These are phyloP conservation scores for Fusarium haematococcum DNA, from an alignment of 2,329 filamentous ascomycete species.

Conservation along the genomic window DNA sequence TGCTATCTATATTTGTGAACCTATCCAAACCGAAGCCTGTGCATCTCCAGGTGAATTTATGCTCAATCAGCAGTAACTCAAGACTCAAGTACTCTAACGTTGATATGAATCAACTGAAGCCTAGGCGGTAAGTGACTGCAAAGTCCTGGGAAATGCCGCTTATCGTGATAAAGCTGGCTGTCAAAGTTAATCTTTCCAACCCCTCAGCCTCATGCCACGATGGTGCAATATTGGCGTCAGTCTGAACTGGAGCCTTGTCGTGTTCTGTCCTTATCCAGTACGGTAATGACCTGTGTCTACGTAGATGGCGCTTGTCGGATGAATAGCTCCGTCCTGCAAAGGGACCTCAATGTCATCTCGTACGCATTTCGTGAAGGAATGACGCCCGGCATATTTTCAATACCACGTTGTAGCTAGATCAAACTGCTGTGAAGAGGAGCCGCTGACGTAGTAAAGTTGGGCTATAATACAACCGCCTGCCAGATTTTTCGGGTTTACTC, in stretches of 20 bases:
- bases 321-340: not conserved
- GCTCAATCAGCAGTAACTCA: not conserved
- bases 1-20: not conserved
- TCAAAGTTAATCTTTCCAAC: not conserved
- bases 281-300: not conserved
- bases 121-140: not conserved
- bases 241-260: not conserved
- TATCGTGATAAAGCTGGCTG: not conserved
- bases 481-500: accelerated
- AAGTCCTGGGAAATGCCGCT: not conserved
- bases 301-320: constrained; percentile 14
- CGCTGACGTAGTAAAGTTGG: not conserved
- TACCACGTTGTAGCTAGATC: not conserved
- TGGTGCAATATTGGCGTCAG: constrained; percentile 25
- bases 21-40: not conserved
- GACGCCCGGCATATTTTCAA: not conserved
- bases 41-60: accelerated
- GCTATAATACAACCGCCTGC: not conserved
- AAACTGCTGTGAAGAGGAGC: not conserved
- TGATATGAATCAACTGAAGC: not conserved
- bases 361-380: not conserved
- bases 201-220: not conserved
- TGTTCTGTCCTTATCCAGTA: not conserved
- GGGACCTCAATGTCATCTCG: not conserved
- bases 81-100: not conserved